Evolutionary conservation across 148 eudicot genomes (phyloP).

Genomic region (Silene conica): DNA sequence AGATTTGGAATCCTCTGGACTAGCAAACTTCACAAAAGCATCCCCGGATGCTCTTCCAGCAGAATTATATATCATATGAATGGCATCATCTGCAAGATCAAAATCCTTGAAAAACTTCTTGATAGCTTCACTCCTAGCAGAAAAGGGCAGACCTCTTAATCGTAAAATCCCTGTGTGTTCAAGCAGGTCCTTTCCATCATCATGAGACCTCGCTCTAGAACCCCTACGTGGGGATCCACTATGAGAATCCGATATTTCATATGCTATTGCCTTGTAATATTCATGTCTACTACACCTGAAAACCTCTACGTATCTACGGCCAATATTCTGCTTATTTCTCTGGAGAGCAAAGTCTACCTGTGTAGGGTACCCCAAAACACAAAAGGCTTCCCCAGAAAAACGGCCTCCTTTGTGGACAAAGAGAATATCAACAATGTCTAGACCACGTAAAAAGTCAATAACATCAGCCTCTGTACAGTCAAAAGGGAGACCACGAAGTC

Average conservation of each 20-base stretch:
- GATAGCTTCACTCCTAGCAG: slow-evolving; percentile 63
- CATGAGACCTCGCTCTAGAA: slow-evolving; percentile 56
- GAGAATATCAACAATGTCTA: slow-evolving; percentile 76
- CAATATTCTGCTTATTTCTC: slow-evolving; percentile 87
- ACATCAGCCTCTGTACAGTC: slow-evolving; percentile 81
- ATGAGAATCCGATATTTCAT: slow-evolving; percentile 66
- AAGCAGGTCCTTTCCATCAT: slow-evolving; percentile 53
- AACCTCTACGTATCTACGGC: slow-evolving; percentile 92
- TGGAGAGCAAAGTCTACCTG: slow-evolving; percentile 96
- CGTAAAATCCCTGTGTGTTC: slow-evolving; percentile 79
- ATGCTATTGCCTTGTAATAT: slow-evolving; percentile 78
- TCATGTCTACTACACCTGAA: slow-evolving; percentile 77
- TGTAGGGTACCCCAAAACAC: slow-evolving; percentile 78
- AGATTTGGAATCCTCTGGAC: slow-evolving; percentile 70
- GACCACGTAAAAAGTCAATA: slow-evolving; percentile 70
- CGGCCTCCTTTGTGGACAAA: slow-evolving; percentile 77
- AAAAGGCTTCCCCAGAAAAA: slow-evolving; percentile 82
- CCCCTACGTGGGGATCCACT: slow-evolving; percentile 66
- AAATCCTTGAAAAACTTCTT: slow-evolving; percentile 62
- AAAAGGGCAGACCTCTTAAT: slow-evolving; percentile 79
- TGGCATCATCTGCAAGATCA: slow-evolving; percentile 45
- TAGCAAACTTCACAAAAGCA: slow-evolving; percentile 81
- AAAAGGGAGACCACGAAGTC: slow-evolving; percentile 94
- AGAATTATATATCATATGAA: slow-evolving; percentile 60
- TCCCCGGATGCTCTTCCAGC: slow-evolving; percentile 84